These are phyloP conservation scores for Podosphaera xanthii DNA, from an alignment of 2,329 filamentous ascomycete species.

Conservation along the genomic window DNA sequence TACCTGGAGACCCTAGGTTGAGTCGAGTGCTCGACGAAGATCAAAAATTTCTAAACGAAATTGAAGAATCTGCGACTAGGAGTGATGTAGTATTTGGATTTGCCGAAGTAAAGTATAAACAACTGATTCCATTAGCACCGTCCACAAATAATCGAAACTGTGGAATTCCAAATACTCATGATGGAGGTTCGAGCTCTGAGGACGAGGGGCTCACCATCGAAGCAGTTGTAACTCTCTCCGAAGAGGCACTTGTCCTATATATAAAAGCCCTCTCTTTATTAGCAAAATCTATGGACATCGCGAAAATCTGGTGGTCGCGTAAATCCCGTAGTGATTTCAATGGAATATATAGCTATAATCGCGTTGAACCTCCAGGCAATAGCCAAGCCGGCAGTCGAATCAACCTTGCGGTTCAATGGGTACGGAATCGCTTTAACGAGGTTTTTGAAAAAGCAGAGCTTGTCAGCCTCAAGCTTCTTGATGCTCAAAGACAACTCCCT, in stretches of 20 bases:
- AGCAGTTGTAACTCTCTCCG: conserved; percentile 65
- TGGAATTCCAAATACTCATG: conserved; percentile 33
- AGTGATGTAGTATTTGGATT: conserved; percentile 96
- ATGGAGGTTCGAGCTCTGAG: conserved; percentile 31
- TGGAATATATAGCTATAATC: conserved; percentile 20
- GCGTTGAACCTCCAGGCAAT: conserved; percentile 20
- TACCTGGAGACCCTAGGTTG: conserved; percentile 43
- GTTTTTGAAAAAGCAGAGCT: conserved; percentile 90
- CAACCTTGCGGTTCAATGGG: conserved; percentile 89
- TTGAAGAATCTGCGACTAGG: conserved; percentile 78
- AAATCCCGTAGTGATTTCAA: conserved; percentile 43
- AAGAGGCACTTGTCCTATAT: conserved; percentile 87
- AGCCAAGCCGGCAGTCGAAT: conserved; percentile 36
- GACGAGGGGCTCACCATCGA: conserved; percentile 66
- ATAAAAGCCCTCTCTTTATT: conserved; percentile 82
- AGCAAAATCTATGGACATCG: conserved; percentile 88
- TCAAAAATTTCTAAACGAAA: conserved; percentile 48
- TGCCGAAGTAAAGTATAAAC: conserved; percentile 94
- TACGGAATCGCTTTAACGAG: conserved; percentile 84
- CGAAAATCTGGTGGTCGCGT: conserved; percentile 72
- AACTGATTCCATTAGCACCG: conserved; percentile 73
- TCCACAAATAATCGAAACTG: conserved; percentile 45
- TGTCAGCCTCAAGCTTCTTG: conserved; percentile 67
- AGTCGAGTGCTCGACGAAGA: conserved; percentile 53
- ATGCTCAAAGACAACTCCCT: conserved; percentile 67